Evolutionary conservation across 2,329 filamentous ascomycete genomes (phyloP).

Genomic region (Arthrobotrys pseudoclavata): DNA sequence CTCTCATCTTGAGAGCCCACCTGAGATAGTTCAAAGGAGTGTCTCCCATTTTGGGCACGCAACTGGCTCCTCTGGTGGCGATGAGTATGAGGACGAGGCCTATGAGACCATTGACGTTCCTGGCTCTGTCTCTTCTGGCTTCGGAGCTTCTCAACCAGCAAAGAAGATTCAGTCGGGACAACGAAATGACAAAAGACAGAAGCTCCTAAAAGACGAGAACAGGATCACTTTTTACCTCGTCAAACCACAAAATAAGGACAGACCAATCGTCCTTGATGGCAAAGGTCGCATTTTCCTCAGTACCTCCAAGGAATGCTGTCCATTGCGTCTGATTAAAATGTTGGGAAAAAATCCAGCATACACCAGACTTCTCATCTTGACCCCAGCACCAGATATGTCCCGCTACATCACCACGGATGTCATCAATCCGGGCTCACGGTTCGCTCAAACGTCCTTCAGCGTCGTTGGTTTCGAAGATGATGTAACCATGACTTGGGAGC

Average conservation of each 20-base stretch:
- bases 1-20: neutral
- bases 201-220: neutral
- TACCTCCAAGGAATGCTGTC: neutral
- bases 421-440: slow-evolving; percentile 34
- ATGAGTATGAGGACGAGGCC: neutral
- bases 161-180: neutral
- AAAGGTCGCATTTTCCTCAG: neutral
- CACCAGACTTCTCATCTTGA: slow-evolving; percentile 38
- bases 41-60: too few relatives aligned
- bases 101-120: neutral
- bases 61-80: neutral
- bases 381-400: neutral
- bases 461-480: slow-evolving; percentile 11
- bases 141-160: neutral
- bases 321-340: neutral
- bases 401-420: slow-evolving; percentile 5
- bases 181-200: neutral
- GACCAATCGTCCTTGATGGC: neutral
- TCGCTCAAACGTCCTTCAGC: slow-evolving; percentile 7
- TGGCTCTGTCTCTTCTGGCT: neutral
- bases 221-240: slow-evolving; percentile 21
- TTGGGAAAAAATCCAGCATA: slow-evolving; percentile 21
- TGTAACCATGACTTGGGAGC: slow-evolving; percentile 40
- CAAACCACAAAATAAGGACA: slow-evolving; percentile 17
- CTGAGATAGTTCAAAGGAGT: neutral